Conservation (phyloP, 129 eudicot species). For the Helichrysum umbraculigerum region DNA sequence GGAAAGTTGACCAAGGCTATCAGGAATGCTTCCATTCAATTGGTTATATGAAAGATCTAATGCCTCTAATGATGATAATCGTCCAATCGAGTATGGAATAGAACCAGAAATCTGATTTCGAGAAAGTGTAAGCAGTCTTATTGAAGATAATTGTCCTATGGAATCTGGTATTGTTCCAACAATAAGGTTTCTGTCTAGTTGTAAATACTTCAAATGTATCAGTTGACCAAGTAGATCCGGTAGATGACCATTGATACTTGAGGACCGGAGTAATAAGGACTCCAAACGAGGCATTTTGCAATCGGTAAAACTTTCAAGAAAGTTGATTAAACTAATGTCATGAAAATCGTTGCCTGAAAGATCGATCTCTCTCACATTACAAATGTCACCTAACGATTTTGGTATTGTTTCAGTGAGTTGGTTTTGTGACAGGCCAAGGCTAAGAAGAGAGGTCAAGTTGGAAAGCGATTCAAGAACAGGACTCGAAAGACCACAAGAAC, state of each 20-base stretch:
- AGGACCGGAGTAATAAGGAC: not conserved
- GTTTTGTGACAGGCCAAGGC: no score
- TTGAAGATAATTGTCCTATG: not conserved
- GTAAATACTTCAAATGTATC: not conserved
- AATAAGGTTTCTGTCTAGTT: not conserved
- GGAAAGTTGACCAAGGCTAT: conserved; percentile 18
- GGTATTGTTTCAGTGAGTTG: no score
- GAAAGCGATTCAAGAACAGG: no score
- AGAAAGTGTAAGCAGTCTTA: not conserved
- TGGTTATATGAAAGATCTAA: conserved; percentile 8
- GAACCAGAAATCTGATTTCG: not conserved
- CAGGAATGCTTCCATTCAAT: not conserved
- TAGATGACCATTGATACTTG: not conserved
- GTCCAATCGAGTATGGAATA: conserved; percentile 7
- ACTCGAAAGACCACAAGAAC: no score
- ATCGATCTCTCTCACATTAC: no score
- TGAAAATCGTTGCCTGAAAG: no score
- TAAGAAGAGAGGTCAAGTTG: no score
- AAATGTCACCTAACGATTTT: no score
- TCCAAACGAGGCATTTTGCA: not conserved
- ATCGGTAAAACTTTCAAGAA: not conserved
- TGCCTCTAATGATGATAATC: not conserved
- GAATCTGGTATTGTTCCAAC: not conserved
- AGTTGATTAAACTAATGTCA: no score
- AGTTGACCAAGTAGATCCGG: not conserved